Evolutionary conservation across 2,329 filamentous ascomycete genomes (phyloP), one percentile per base, ranked within the genome.

Genomic region (Claviceps pazoutovae): DNA sequence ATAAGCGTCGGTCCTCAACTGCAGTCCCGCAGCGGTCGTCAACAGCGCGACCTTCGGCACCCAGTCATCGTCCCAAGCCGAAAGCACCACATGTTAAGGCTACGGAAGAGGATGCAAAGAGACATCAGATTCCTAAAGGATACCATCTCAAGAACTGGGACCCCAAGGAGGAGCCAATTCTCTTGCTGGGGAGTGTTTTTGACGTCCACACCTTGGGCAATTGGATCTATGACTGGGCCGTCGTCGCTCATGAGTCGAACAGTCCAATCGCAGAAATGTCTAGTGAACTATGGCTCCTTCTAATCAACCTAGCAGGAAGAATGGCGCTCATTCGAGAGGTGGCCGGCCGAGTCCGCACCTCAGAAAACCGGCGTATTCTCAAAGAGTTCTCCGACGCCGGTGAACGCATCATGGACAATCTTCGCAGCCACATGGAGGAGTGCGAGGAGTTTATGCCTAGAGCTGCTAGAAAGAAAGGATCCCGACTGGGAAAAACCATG

Each of bases 201-300:
- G 93, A 97, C 65, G 88, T 91, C 63, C 96, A 97, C 76, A 95
- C 88, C 26, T 78, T 98, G 34, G 93, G 93, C 63, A 96, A 96
- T 71, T 98, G 93, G 93, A 94, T 98, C 64, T 98, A 95, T 70
- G 93, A 97, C 75, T 98, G 93, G 93, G 96, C 93, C 17, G 88
- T 96, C 57, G 95, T 88, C 72, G 83, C 85, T 66, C 83, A 94
- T 59, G 88, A 88, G 39, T 80, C 88, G 14, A 79, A 80, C 42
- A 88, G 86, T 11, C 87, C 89, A 49, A 87, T 96, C 63, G 81
- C 89, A 50, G 89, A 96, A 58, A 83, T 95, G 68, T 90, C 93
- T 2, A 93, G 91, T 59, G 90, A 97, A 62, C 76, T 98, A 51
- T 98, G 93, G 93, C 78, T 97, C 23, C 77, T 96, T 48, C 79